These are phyloP conservation scores for Xerocomellus amylosporus DNA, from an alignment of 768 basidiomycete genomes.

Conservation along the genomic window DNA sequence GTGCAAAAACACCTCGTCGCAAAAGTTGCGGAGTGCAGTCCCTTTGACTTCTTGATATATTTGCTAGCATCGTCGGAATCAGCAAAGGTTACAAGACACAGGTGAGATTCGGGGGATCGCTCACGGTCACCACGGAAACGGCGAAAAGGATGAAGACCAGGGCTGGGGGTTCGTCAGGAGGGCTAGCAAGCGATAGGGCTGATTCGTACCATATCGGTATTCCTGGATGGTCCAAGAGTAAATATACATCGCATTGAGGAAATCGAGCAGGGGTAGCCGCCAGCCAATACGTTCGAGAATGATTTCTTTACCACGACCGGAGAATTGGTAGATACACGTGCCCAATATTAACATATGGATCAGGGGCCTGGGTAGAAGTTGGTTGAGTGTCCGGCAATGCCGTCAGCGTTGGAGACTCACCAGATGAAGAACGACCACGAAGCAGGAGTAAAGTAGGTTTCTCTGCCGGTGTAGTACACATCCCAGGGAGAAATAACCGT, in stretches of 20 bases:
- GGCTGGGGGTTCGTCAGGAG: conserved; percentile 26
- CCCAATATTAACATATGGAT: conserved; percentile 68
- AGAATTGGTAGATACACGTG: conserved; percentile 61
- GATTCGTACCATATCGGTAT: conserved; percentile 41
- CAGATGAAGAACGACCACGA: conserved; percentile 62
- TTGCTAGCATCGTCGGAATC: conserved; percentile 33
- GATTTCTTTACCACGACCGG: conserved; percentile 49
- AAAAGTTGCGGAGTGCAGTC: conserved; percentile 44
- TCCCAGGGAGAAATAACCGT: conserved; percentile 53
- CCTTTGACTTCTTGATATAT: conserved; percentile 68
- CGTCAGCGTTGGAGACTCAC: conserved; percentile 30
- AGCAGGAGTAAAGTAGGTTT: conserved; percentile 68
- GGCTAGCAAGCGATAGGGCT: neutral
- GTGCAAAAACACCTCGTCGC: conserved; percentile 66
- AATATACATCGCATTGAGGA: conserved; percentile 65
- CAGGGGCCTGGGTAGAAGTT: conserved; percentile 42
- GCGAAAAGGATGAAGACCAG: conserved; percentile 42
- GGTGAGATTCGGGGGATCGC: neutral
- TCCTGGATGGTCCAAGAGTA: conserved; percentile 55
- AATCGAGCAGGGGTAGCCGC: conserved; percentile 59
- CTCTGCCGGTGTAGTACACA: conserved; percentile 47
- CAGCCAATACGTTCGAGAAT: conserved; percentile 66
- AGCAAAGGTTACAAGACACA: neutral
- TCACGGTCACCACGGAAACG: conserved; percentile 51
- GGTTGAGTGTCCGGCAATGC: neutral